These are phyloP conservation scores for Penicillium hesseltinei DNA, from an alignment of 2,329 filamentous ascomycete genomes.

Conservation along the genomic window DNA sequence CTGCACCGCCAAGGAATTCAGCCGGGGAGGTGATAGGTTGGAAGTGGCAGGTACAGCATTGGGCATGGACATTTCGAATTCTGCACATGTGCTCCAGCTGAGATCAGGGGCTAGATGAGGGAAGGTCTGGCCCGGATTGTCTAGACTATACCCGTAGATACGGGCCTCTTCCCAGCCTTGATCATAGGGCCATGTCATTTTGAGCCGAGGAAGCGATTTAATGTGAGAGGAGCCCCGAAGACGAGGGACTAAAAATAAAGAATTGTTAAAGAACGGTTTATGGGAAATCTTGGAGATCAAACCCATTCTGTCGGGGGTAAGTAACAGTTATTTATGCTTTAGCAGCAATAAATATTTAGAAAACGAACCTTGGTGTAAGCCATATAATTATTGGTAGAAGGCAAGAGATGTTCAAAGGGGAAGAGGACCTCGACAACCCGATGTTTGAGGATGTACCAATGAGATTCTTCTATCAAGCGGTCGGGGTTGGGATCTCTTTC, in stretches of 20 bases:
- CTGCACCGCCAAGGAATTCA: neutral
- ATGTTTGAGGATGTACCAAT: too few relatives aligned
- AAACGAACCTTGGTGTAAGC: neutral
- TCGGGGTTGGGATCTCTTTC: too few relatives aligned
- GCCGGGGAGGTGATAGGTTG: neutral
- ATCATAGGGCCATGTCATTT: neutral
- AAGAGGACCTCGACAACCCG: too few relatives aligned
- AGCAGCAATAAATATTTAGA: neutral
- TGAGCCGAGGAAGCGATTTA: neutral
- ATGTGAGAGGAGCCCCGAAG: neutral
- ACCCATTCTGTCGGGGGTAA: neutral
- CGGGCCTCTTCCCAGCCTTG: neutral
- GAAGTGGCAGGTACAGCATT: neutral
- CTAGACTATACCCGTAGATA: neutral
- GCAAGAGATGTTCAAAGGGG: too few relatives aligned
- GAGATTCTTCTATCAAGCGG: too few relatives aligned
- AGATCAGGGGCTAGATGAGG: neutral
- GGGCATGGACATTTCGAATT: neutral
- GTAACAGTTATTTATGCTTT: neutral
- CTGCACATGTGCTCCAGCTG: neutral
- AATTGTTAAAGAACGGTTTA: neutral
- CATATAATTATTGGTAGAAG: too few relatives aligned
- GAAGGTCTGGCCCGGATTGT: neutral
- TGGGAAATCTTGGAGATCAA: neutral
- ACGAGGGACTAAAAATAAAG: neutral